These are phyloP conservation scores for Xylaria sp. DNA, from an alignment of 495 filamentous ascomycete species.

Conservation along the genomic window DNA sequence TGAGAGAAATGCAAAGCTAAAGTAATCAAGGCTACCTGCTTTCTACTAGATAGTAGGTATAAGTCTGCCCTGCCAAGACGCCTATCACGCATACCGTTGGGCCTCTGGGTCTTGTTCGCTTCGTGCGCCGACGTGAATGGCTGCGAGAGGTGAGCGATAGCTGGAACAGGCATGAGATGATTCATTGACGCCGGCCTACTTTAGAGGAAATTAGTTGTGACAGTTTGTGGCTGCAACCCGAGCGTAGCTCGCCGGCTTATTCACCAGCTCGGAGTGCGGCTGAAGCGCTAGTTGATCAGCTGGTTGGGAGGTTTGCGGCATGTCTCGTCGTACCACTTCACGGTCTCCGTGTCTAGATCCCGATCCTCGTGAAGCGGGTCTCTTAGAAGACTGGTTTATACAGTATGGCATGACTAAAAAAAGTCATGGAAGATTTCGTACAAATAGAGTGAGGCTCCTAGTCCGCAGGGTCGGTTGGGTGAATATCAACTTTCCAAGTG, in stretches of 20 bases:
- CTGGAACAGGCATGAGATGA: neutral
- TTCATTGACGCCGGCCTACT: neutral
- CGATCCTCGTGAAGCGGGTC: constrained; percentile 5
- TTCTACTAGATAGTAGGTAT: too few species aligned
- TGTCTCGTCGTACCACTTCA: neutral
- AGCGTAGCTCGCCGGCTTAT: neutral
- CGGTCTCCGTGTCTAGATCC: neutral
- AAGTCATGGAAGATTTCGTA: neutral
- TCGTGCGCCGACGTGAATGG: constrained; percentile 20
- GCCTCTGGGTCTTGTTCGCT: constrained; percentile 12
- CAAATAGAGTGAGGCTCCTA: constrained; percentile 17
- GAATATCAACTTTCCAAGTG: neutral
- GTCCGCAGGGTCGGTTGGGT: neutral
- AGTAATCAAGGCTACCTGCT: neutral
- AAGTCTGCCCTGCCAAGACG: constrained; percentile 26
- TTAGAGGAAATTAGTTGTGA: neutral
- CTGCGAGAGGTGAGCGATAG: neutral
- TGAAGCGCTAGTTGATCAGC: constrained; percentile 26
- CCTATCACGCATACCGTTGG: constrained; percentile 2
- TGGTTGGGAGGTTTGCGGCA: constrained; percentile 7
- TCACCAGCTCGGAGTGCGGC: constrained; percentile 21
- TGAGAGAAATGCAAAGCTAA: neutral
- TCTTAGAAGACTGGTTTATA: neutral
- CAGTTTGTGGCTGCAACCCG: neutral
- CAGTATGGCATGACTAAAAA: neutral